phyloP scores from a whole-genome alignment of 139 green algal species.

The Chlorella sp. region DNA sequence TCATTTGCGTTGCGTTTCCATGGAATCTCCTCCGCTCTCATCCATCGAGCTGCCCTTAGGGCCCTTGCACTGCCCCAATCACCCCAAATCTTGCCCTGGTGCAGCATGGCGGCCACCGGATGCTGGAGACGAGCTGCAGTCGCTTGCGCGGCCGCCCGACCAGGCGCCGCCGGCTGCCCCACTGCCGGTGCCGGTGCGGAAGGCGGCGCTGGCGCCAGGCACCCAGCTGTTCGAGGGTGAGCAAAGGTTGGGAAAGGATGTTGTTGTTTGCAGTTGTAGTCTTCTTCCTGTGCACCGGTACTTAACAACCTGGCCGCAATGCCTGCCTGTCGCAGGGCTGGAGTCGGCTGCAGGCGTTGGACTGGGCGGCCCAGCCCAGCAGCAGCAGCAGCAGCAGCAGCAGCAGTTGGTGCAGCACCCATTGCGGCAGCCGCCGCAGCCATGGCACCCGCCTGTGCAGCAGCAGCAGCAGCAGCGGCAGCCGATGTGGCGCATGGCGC shows the following conservation, averaged over 20 bases:
- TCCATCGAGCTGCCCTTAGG: not conserved
- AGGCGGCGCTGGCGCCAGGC: not conserved
- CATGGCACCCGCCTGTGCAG: not conserved
- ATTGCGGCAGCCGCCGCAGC: not conserved
- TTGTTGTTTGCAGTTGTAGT: too few relatives aligned
- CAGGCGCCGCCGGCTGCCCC: not conserved
- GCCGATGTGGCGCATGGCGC: not conserved
- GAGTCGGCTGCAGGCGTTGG: not conserved
- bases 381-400: not conserved
- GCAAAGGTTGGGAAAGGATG: not conserved
- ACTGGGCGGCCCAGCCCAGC: not conserved
- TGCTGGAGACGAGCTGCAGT: constrained; percentile 23
- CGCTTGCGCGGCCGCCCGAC: not conserved
- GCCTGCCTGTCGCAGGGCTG: not conserved
- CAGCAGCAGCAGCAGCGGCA: not conserved
- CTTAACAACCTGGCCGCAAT: too few relatives aligned
- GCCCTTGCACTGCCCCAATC: too few relatives aligned
- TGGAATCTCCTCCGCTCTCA: too few relatives aligned
- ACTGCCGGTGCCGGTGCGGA: not conserved
- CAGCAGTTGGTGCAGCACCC: not conserved
- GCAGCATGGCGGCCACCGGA: constrained; percentile 16
- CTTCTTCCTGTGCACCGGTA: too few relatives aligned
- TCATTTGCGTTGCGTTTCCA: too few relatives aligned
- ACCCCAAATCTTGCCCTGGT: not conserved
- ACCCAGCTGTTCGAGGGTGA: constrained; percentile 7